Evolutionary conservation across 2,329 filamentous ascomycete species (phyloP).

Genomic region (Fusarium sp.): DNA sequence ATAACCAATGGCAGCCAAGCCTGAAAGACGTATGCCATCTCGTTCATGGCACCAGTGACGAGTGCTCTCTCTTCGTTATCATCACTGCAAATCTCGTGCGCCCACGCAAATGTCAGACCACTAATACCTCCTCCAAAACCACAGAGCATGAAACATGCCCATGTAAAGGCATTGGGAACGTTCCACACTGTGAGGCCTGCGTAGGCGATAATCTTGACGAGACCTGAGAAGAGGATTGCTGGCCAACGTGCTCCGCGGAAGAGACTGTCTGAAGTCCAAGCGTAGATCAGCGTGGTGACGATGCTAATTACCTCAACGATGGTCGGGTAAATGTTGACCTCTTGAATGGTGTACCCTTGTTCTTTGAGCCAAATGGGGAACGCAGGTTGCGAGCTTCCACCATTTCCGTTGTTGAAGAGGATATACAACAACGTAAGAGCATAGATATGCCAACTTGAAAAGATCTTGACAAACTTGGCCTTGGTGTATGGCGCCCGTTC

Average conservation of each 20-base stretch:
- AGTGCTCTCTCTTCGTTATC: slow-evolving; percentile 75
- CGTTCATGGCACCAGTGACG: slow-evolving; percentile 76
- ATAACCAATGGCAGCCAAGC: slow-evolving; percentile 76
- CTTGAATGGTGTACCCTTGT: slow-evolving; percentile 54
- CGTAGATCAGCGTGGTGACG: slow-evolving; percentile 70
- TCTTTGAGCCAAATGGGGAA: slow-evolving; percentile 64
- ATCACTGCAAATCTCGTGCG: slow-evolving; percentile 62
- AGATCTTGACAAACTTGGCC: slow-evolving; percentile 69
- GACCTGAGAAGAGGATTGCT: slow-evolving; percentile 67
- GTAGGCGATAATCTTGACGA: slow-evolving; percentile 55
- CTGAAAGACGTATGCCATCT: slow-evolving; percentile 77
- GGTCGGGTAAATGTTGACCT: slow-evolving; percentile 68
- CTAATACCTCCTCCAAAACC: slow-evolving; percentile 63
- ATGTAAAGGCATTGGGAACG: slow-evolving; percentile 67
- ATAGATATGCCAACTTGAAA: slow-evolving; percentile 75
- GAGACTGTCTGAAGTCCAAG: slow-evolving; percentile 73
- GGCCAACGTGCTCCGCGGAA: slow-evolving; percentile 72
- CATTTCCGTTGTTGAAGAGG: slow-evolving; percentile 71
- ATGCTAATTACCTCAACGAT: slow-evolving; percentile 66
- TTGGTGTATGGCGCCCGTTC: slow-evolving; percentile 54
- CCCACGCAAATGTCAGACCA: slow-evolving; percentile 62
- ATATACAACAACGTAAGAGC: slow-evolving; percentile 68
- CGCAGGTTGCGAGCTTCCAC: slow-evolving; percentile 62
- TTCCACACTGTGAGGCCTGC: slow-evolving; percentile 56
- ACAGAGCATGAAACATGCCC: slow-evolving; percentile 70